Conservation (phyloP, 352 stramenopile species). For the Pythium monospermum region DNA sequence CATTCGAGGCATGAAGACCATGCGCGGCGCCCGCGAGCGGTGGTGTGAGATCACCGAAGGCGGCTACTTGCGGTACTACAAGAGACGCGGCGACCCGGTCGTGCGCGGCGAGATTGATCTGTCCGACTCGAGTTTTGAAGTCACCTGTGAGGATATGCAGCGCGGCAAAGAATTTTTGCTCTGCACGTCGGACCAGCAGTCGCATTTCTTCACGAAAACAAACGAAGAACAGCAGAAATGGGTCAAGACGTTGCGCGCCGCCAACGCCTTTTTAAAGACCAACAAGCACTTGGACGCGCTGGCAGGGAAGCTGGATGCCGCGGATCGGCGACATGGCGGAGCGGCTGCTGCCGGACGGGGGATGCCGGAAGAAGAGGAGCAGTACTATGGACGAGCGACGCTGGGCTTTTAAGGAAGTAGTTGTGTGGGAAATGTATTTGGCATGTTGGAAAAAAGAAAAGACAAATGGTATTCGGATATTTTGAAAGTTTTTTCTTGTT, state of each 20-base stretch:
- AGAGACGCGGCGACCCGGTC: conserved; percentile 76
- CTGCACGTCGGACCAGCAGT: conserved; percentile 79
- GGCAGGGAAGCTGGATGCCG: conserved; percentile 25
- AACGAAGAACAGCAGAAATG: conserved; percentile 67
- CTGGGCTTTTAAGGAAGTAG: conserved; percentile 55
- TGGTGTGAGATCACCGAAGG: conserved; percentile 79
- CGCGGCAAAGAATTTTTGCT: conserved; percentile 76
- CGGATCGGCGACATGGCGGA: conserved; percentile 26
- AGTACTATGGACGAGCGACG: conserved; percentile 81
- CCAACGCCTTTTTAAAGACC: conserved; percentile 57
- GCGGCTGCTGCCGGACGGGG: neutral
- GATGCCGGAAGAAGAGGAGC: conserved; percentile 58
- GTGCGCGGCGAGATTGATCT: conserved; percentile 81
- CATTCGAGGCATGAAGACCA: conserved; percentile 83
- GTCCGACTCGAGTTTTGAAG: conserved; percentile 70
- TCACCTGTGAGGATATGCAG: conserved; percentile 73
- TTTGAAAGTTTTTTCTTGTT: no score
- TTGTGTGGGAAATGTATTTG: neutral
- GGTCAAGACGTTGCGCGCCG: conserved; percentile 72
- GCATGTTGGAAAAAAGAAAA: no score
- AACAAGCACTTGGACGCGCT: conserved; percentile 32
- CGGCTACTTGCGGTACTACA: conserved; percentile 83
- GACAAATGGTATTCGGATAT: no score
- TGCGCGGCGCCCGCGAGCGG: conserved; percentile 76
- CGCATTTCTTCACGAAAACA: conserved; percentile 80